Percentiles rank a stretch among this genome's conserved stretches.
Evolutionary conservation across 495 filamentous ascomycete species (phyloP).

Genomic region (Endocarpon pusillum): DNA sequence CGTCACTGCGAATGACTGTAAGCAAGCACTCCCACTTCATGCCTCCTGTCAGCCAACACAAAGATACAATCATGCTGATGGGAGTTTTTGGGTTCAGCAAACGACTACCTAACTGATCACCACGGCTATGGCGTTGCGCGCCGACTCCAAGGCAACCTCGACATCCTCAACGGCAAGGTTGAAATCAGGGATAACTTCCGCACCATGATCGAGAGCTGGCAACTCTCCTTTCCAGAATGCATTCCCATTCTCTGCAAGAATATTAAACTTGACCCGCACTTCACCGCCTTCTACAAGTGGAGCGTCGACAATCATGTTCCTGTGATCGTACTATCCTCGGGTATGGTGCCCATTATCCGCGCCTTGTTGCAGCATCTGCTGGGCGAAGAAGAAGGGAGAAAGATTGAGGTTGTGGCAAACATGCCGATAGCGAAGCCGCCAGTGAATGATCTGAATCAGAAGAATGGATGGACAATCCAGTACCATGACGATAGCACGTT

Average conservation of each 20-base stretch:
- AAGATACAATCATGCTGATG: slow-evolving; percentile 38
- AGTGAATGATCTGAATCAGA: slow-evolving; percentile 54
- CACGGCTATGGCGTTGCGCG: slow-evolving; percentile 58
- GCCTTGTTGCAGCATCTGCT: slow-evolving; percentile 63
- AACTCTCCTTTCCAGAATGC: slow-evolving; percentile 62
- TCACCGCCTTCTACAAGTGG: slow-evolving; percentile 76
- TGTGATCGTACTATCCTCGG: slow-evolving; percentile 75
- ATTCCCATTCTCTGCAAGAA: slow-evolving; percentile 57
- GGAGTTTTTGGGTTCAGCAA: background rate
- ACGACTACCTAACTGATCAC: slow-evolving; percentile 62
- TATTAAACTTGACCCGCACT: slow-evolving; percentile 74
- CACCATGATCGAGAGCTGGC: slow-evolving; percentile 72
- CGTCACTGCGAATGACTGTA: slow-evolving; percentile 73
- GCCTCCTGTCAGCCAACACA: slow-evolving; percentile 39
- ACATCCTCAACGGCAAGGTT: slow-evolving; percentile 47
- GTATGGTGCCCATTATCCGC: slow-evolving; percentile 83
- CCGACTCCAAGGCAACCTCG: slow-evolving; percentile 47
- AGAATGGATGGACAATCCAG: slow-evolving; percentile 69
- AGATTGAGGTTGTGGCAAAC: slow-evolving; percentile 76
- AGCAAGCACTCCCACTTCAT: slow-evolving; percentile 11
- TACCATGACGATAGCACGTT: slow-evolving; percentile 79
- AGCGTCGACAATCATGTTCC: slow-evolving; percentile 64
- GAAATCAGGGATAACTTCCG: slow-evolving; percentile 54
- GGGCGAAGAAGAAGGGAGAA: slow-evolving; percentile 43
- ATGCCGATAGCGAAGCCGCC: slow-evolving; percentile 41